phyloP scores from a whole-genome alignment of 805 yeast species.

The Lipomyces lipofer region DNA sequence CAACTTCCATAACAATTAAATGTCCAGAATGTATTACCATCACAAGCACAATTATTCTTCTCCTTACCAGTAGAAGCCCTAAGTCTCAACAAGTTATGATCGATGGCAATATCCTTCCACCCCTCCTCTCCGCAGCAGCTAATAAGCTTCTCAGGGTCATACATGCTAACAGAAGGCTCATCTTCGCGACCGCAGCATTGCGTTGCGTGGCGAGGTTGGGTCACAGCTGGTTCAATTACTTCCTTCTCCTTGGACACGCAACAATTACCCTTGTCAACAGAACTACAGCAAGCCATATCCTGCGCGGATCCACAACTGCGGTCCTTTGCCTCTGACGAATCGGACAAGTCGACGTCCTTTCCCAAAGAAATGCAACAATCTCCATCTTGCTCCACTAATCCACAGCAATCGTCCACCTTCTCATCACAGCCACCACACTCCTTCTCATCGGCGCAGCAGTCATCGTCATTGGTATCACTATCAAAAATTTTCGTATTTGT shows the following conservation, averaged over 20 bases:
- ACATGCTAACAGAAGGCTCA: neutral
- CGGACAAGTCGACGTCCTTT: neutral
- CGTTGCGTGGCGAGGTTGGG: neutral
- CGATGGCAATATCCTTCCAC: neutral
- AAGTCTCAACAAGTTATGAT: slow-evolving; percentile 10
- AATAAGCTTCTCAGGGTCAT: neutral
- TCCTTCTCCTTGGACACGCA: neutral
- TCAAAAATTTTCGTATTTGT: too few species aligned
- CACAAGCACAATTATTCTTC: slow-evolving; percentile 8
- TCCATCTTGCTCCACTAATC: neutral
- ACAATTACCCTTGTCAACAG: neutral
- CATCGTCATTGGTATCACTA: neutral
- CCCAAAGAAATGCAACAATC: neutral
- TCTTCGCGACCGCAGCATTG: neutral
- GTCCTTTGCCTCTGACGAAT: neutral
- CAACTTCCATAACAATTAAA: neutral
- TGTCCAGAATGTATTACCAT: slow-evolving; percentile 6
- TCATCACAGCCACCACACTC: slow-evolving; percentile 4
- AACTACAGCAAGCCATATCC: too few species aligned
- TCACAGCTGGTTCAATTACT: neutral
- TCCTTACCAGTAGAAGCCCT: slow-evolving; percentile 4
- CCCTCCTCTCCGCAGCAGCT: slow-evolving; percentile 9
- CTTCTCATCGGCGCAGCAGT: neutral
- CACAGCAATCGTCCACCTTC: neutral
- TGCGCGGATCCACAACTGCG: too few species aligned